A percentile compares a stretch with the other conserved stretches of the same genome.
These are phyloP conservation scores for Rosa hybrid DNA, from an alignment of 331 rosid species.

Conservation along the genomic window DNA sequence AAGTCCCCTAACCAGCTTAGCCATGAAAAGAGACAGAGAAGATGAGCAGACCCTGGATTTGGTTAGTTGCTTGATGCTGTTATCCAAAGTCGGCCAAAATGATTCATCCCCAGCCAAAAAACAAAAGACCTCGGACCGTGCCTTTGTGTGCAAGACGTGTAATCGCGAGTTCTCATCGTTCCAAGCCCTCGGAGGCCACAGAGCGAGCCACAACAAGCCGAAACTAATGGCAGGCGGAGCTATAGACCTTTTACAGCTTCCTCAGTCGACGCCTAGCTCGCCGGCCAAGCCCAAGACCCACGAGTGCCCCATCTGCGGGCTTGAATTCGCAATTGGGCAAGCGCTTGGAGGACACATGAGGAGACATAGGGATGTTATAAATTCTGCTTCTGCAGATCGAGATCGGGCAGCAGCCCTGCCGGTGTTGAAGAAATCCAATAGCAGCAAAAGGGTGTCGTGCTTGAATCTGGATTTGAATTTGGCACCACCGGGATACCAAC, in stretches of 20 bases:
- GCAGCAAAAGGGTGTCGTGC: slow-evolving; percentile 31
- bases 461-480: slow-evolving; percentile 32
- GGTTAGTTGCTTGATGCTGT: slow-evolving; percentile 56
- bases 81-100: slow-evolving; percentile 47
- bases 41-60: slow-evolving; percentile 28
- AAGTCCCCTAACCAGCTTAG: not conserved
- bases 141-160: slow-evolving; percentile 49
- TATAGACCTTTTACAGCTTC: not conserved
- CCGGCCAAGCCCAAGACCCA: slow-evolving; percentile 54
- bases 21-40: slow-evolving; percentile 62
- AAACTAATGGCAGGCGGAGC: slow-evolving; percentile 33
- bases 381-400: not conserved
- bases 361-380: slow-evolving; percentile 46
- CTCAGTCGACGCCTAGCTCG: not conserved
- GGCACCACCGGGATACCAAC: slow-evolving; percentile 42
- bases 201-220: slow-evolving; percentile 81
- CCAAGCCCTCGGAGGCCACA: slow-evolving; percentile 91
- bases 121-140: not conserved
- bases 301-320: slow-evolving; percentile 67
- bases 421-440: slow-evolving; percentile 42
- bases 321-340: slow-evolving; percentile 67
- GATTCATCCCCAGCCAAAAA: slow-evolving; percentile 3
- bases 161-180: slow-evolving; percentile 58
- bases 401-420: slow-evolving; percentile 17
- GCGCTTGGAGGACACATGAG: slow-evolving; percentile 98